Base-by-base conservation (phyloP, 768 basidiomycete genomes). In the Tubosaeta sp. region DNA sequence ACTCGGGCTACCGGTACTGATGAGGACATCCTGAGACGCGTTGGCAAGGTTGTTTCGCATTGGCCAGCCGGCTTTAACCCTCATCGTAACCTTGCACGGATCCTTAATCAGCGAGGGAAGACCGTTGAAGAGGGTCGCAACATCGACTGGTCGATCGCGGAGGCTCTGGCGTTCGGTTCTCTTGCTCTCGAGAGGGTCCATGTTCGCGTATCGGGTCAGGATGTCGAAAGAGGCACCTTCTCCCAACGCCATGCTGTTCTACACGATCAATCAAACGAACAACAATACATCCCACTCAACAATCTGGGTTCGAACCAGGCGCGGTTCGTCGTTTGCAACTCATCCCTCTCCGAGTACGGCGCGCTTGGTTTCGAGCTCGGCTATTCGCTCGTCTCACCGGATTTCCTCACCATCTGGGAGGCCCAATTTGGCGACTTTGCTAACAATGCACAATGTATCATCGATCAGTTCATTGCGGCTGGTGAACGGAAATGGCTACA, bases 401-500 rank as follows among this genome's bases (percentile, higher is more conserved):
- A 92, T 65, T 77, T 84, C 26, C 78, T 99, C 58, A 92, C 92
- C 14, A 86, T 99, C 64, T 99, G 95, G 97, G 97, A 98, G 69
- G 97, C 95, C 14, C 95, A 98, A 69, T 95, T 98, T 64, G 95
- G 95, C 67, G 95, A 97, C 72, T 98, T 97, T 68, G 94, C 88
- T 32, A 97, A 98, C 75, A 95, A 91, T 60, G 95, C 95, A 3
- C 95, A 97, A 70, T 88, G 86, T 68, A 95, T 98, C 71, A 97
- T 99, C 62, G 95, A 99, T 66, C 97, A 99, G 71, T 99, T 97
- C 76, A 91, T 99, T 57, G 92, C 94, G 19, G 86, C 95, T 25
- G 95, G 97, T 37, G 95, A 99, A 73, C 79, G 94, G 57, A 99
- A 99, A 70, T 99, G 95, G 95, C 66, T 97, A 41, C 95, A 98